These are phyloP conservation scores for Capsicum chinense DNA, from an alignment of 257 asterid genomes.

Conservation along the genomic window DNA sequence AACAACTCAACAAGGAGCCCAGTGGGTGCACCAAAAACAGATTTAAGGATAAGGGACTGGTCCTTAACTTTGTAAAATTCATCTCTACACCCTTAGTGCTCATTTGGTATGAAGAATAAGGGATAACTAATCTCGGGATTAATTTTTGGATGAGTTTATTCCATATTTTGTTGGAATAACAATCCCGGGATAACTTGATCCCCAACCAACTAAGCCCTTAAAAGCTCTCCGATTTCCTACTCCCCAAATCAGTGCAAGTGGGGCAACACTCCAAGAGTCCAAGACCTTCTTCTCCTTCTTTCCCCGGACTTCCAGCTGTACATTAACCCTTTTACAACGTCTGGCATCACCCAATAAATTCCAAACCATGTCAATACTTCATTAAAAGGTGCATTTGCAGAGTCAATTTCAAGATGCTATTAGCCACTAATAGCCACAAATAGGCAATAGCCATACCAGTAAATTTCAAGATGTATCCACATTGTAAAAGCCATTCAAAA, in stretches of 20 bases:
- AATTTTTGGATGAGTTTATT: too few species aligned
- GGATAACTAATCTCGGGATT: too few species aligned
- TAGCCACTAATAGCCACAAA: not conserved
- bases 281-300: not conserved
- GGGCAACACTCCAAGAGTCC: not conserved
- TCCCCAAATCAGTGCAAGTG: not conserved
- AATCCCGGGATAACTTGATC: too few species aligned
- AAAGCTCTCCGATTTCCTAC: not conserved
- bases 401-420: not conserved
- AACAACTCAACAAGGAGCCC: not conserved
- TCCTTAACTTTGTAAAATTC: not conserved
- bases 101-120: too few species aligned
- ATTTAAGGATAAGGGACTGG: not conserved
- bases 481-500: not conserved
- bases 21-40: not conserved
- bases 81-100: not conserved
- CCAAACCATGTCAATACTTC: not conserved
- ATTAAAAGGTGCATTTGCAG: not conserved
- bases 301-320: not conserved
- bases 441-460: not conserved
- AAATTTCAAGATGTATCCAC: not conserved
- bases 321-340: not conserved
- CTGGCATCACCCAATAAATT: not conserved
- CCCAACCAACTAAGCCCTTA: too few species aligned
- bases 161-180: too few species aligned